These are phyloP conservation scores for Scheffersomyces stipitis DNA, from an alignment of 805 yeast genomes.

Conservation along the genomic window DNA sequence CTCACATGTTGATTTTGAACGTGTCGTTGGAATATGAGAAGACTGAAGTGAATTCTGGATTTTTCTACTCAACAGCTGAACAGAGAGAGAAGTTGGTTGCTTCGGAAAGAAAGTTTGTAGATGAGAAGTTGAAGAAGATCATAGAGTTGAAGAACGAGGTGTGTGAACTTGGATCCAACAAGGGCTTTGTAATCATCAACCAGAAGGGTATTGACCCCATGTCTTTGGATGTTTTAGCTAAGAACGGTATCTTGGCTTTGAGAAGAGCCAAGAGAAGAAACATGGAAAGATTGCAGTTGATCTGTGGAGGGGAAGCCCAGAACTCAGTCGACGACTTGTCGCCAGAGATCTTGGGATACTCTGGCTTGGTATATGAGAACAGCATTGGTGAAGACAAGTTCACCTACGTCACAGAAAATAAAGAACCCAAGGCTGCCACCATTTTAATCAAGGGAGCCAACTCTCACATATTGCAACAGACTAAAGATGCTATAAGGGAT, in stretches of 20 bases:
- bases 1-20: constrained; percentile 81
- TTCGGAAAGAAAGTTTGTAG: constrained; percentile 90
- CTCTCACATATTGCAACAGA: constrained; percentile 82
- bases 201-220: constrained; percentile 99
- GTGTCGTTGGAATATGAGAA: constrained; percentile 96
- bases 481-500: constrained; percentile 96
- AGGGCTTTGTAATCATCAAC: constrained; percentile 90
- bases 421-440: constrained; percentile 88
- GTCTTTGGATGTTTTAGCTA: constrained; percentile 92
- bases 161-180: constrained; percentile 68
- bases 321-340: constrained; percentile 92
- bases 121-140: constrained; percentile 86
- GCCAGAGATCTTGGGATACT: constrained; percentile 77
- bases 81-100: constrained; percentile 94
- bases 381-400: constrained; percentile 96
- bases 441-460: constrained; percentile 93
- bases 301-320: constrained; percentile 97
- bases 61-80: constrained; percentile 91
- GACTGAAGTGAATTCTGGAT: constrained; percentile 95
- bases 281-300: constrained; percentile 96
- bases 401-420: constrained; percentile 89
- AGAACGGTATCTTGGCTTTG: constrained; percentile 87
- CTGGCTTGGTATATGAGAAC: constrained; percentile 90
- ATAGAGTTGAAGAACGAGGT: constrained; percentile 92
- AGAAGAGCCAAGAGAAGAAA: constrained; percentile 98